phyloP scores from a whole-genome alignment of 805 yeast genomes.

The Yamadazyma insecticola region DNA sequence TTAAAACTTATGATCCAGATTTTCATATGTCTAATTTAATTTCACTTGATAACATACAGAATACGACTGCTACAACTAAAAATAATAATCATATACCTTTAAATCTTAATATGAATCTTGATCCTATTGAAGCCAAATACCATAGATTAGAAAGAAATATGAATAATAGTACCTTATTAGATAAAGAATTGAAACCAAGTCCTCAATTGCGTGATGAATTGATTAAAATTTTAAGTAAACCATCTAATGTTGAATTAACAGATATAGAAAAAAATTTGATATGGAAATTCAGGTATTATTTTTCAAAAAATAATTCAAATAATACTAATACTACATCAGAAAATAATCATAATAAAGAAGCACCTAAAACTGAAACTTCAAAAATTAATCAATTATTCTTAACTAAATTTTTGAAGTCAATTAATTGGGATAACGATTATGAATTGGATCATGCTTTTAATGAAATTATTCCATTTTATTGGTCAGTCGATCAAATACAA shows the following conservation, averaged over 20 bases:
- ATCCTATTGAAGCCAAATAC: conserved; percentile 86
- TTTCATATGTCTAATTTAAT: conserved; percentile 14
- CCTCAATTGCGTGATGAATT: conserved; percentile 76
- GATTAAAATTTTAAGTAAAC: conserved; percentile 61
- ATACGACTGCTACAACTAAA: conserved; percentile 1
- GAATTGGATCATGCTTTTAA: conserved; percentile 75
- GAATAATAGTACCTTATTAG: conserved; percentile 71
- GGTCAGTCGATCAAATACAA: conserved; percentile 63
- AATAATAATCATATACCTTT: background rate
- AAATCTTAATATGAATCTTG: conserved; percentile 26
- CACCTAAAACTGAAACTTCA: conserved; percentile 7
- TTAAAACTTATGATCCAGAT: conserved; percentile 45
- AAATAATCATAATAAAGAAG: conserved; percentile 9
- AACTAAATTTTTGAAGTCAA: conserved; percentile 80
- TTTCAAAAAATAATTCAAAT: conserved; percentile 27
- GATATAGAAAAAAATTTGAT: conserved; percentile 81
- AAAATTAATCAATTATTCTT: conserved; percentile 47
- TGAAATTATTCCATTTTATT: conserved; percentile 60
- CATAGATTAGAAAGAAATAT: conserved; percentile 74
- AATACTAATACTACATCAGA: conserved; percentile 2
- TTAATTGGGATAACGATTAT: conserved; percentile 79
- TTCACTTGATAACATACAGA: conserved; percentile 4
- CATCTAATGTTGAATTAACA: conserved; percentile 77
- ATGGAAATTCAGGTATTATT: conserved; percentile 87
- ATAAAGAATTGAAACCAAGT: conserved; percentile 84